Base-by-base conservation (phyloP, 768 basidiomycete species). In the Russula earlei region DNA sequence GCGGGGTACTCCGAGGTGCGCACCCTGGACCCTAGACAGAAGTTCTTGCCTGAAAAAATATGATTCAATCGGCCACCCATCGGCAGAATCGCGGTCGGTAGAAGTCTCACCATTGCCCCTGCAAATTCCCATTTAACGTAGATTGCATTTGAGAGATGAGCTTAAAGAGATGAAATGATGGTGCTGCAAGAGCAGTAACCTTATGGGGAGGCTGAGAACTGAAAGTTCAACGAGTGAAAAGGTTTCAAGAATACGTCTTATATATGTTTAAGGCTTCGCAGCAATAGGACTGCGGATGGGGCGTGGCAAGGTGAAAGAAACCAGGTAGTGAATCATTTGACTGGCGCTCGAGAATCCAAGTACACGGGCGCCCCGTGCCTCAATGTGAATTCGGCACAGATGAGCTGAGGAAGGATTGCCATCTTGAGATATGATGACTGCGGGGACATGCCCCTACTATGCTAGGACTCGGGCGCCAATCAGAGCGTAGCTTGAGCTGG, bases 361-460 rank as follows among this genome's bases (percentile, higher is more conserved):
- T 58, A 54, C 57, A 54, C 27, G 47, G 57, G 57, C 57, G 57
- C 52, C 52, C 57, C 57, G 57, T 49, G 42, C 25, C 38, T 19
- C 37, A 36, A 37, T 49, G n/a, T 29, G 29, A 43, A 43, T 41
- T 44, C 41, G 20, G 52, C 22, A 17, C 17, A 40, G 47, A 41
- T 42, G 25, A 48, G 20, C n/a, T 24, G 14, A 20, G 34, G 6
- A n/a, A 44, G 34, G 17, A 27, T 55, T 55, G 25, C 42, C 25
- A 55, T 44, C 48, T 37, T 43, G 34, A 44, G 48, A 36, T 9
- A 55, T 44, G 36, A 55, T 44, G 36, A 7, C 6, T 20, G 17
- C 7, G 46, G 36, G 5, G 42, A 8, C 10, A n/a, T n/a, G 3
- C 52, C 52, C 52, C 52, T 52, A 49, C n/a, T 29, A 44, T 29